phyloP scores from a whole-genome alignment of 345 rosid species.

The Boechera retrofracta region DNA sequence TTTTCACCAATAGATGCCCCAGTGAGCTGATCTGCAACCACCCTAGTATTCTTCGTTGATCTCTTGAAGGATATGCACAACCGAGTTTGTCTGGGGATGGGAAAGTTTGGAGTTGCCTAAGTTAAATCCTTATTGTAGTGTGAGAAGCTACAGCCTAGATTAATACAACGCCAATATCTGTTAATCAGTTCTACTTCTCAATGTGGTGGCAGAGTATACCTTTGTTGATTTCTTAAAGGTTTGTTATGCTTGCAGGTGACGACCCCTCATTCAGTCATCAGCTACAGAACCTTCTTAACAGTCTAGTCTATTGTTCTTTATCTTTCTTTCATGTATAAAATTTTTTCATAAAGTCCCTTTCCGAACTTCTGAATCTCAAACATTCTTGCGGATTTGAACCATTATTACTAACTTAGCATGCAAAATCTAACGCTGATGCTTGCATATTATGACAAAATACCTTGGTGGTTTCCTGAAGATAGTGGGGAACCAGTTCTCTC shows the following conservation, averaged over 20 bases:
- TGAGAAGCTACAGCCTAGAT: slow-evolving; percentile 17
- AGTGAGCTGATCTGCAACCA: slow-evolving; percentile 13
- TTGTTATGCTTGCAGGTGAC: slow-evolving; percentile 27
- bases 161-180: slow-evolving; percentile 27
- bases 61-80: slow-evolving; percentile 26
- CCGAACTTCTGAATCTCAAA: slow-evolving; percentile 21
- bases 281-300: slow-evolving; percentile 22
- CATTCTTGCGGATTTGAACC: slow-evolving; percentile 20
- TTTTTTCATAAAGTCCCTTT: slow-evolving; percentile 18
- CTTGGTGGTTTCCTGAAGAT: slow-evolving; percentile 92
- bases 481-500: slow-evolving; percentile 96
- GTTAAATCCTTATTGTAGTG: not conserved
- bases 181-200: slow-evolving; percentile 14
- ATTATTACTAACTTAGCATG: slow-evolving; percentile 6
- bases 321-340: slow-evolving; percentile 5
- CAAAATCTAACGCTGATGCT: slow-evolving; percentile 10
- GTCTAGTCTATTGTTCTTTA: slow-evolving; percentile 26
- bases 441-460: slow-evolving; percentile 52
- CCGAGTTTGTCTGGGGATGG: not conserved
- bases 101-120: slow-evolving; percentile 8
- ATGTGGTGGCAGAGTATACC: slow-evolving; percentile 30
- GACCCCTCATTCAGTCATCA: slow-evolving; percentile 16
- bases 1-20: slow-evolving; percentile 8
- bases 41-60: not conserved
- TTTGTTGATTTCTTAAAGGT: slow-evolving; percentile 1